Percentiles rank a stretch among this genome's conserved stretches.
Conservation (phyloP, 306 rosid genomes). For the Cucumis cinereus region DNA sequence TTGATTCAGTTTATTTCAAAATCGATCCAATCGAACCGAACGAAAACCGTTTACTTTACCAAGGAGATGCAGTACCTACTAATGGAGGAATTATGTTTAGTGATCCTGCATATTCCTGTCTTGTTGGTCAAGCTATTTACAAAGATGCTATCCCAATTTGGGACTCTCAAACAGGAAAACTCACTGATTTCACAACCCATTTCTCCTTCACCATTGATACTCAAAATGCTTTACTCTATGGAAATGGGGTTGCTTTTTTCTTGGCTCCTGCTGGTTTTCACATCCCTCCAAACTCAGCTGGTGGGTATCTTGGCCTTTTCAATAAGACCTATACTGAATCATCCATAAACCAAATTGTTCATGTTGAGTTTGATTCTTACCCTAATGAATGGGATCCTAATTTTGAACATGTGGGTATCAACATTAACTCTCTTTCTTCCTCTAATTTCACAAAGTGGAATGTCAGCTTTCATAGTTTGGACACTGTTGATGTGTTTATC, state of each 20-base stretch:
- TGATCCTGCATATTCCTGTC: neutral
- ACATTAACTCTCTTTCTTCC: neutral
- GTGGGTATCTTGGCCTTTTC: conserved; percentile 1
- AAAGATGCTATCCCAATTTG: neutral
- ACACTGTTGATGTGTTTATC: neutral
- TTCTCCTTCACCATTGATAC: neutral
- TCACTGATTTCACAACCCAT: neutral
- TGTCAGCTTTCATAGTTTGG: neutral
- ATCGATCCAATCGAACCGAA: neutral
- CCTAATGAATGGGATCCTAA: neutral
- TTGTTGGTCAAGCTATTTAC: neutral
- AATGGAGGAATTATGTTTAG: neutral
- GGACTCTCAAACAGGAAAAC: neutral
- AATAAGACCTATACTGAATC: neutral
- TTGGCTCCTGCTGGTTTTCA: neutral
- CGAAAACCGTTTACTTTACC: neutral
- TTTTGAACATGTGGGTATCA: conserved; percentile 5
- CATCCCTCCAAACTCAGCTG: neutral
- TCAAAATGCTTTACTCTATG: neutral
- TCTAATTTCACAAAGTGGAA: neutral
- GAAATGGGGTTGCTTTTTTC: conserved; percentile 1
- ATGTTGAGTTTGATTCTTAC: neutral
- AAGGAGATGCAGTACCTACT: conserved; percentile 2
- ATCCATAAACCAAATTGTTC: neutral
- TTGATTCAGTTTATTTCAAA: neutral